Evolutionary conservation across 1,284 basidiomycete species (phyloP), one percentile per base, ranked within the genome.

Genomic region (Irpex sp.): DNA sequence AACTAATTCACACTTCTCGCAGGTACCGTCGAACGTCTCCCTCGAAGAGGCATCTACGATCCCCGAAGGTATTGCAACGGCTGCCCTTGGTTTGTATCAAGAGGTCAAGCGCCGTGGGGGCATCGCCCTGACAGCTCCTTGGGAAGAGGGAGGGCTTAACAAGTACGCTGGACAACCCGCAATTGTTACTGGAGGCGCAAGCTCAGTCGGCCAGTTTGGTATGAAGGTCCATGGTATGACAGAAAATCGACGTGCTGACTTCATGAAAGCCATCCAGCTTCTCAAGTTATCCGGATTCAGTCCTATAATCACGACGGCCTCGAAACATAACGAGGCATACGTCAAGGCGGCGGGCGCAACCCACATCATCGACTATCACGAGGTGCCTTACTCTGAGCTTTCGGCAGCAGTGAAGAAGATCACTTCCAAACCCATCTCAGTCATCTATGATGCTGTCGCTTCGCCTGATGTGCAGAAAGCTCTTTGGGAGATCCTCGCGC

Each of bases 261-360:
- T 52, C n/a, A 8, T 17, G 8, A 13, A 51, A 66, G 72, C 70
- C 2, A 65, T 75, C 21, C 73, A 75, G 64, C 64, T 75, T 31
- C 68, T 70, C 34, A 70, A 69, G 62, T 17, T 26, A 5, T 79
- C 81, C 0, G 84, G 83, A 1, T 83, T 85, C 75, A 78, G 75
- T 1, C 80, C 78, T 2, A 82, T 85, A 64, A 80, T 86, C 57
- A 74, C 81, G 5, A 84, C 81, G 0, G 77, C 84, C 3, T 84
- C 81, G 11, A 66, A 69, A 5, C 75, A 75, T 60, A 78, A 85
- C 64, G 68, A 71, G 34, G 72, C 70, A 0, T 70, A 70, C 48
- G 77, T 86, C 62, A 81, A 80, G 67, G 72, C 75, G 0, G 72
- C 83, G 19, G 85, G 86, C 2, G 86, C 83, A 1, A 82, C 82